Percentiles rank a stretch among this genome's conserved stretches.
Conservation (phyloP, 1,139 yeast species). For the Ogataea hybrid region DNA sequence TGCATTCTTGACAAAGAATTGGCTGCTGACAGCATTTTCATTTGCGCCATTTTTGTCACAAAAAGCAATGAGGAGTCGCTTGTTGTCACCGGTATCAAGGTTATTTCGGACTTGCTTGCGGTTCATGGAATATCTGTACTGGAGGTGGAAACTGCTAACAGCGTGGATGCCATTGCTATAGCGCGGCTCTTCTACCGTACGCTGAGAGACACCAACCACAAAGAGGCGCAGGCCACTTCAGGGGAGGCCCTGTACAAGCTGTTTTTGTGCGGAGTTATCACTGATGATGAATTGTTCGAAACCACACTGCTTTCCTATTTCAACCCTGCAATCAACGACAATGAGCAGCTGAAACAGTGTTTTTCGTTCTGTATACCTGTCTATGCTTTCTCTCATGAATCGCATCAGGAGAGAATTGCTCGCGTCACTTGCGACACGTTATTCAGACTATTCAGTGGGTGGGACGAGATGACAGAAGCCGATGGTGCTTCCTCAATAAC, state of each 20-base stretch:
- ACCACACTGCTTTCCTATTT: constrained; percentile 72
- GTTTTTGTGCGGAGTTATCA: constrained; percentile 72
- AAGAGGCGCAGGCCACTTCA: constrained; percentile 71
- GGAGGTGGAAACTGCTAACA: constrained; percentile 50
- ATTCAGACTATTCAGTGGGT: constrained; percentile 49
- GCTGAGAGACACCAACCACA: constrained; percentile 54
- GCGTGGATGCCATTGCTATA: constrained; percentile 57
- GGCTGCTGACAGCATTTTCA: constrained; percentile 55
- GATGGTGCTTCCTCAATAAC: constrained; percentile 37
- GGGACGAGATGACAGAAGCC: constrained; percentile 35
- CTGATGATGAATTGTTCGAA: constrained; percentile 69
- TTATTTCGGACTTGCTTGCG: constrained; percentile 75
- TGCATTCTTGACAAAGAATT: constrained; percentile 66
- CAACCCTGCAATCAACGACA: constrained; percentile 60
- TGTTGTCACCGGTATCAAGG: constrained; percentile 61
- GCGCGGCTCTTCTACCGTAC: constrained; percentile 67
- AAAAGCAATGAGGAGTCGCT: constrained; percentile 54
- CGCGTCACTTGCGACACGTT: constrained; percentile 67
- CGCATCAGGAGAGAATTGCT: constrained; percentile 70
- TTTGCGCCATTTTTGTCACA: constrained; percentile 64
- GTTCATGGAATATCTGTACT: constrained; percentile 71
- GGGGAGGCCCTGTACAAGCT: constrained; percentile 89
- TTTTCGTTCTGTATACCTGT: constrained; percentile 89
- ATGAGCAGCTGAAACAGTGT: constrained; percentile 73
- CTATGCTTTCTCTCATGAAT: constrained; percentile 74